Percentiles rank a stretch among this genome's conserved stretches.
These are phyloP conservation scores for Calonectria ilicicola DNA, from an alignment of 2,329 filamentous ascomycete species.

Conservation along the genomic window DNA sequence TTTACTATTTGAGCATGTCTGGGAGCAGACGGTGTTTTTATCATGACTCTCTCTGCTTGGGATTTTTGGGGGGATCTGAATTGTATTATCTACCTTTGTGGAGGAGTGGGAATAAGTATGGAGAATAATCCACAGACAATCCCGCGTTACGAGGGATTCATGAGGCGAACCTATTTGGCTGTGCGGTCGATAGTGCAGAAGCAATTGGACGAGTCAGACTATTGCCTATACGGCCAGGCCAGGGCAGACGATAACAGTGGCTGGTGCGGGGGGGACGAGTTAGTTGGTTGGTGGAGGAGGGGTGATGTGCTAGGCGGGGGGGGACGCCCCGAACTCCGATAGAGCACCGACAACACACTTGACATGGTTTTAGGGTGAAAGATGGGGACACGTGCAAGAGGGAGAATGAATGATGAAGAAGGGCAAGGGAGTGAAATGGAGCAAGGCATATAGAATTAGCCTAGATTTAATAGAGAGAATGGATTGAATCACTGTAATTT, in stretches of 20 bases:
- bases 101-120: not conserved
- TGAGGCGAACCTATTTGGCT: not conserved
- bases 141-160: not conserved
- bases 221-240: not conserved
- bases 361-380: not conserved
- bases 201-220: not conserved
- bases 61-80: not conserved
- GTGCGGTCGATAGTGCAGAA: not conserved
- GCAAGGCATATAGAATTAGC: not conserved
- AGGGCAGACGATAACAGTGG: too few species aligned
- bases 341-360: not conserved
- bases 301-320: not conserved
- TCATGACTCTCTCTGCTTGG: not conserved
- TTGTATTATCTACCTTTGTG: too few species aligned
- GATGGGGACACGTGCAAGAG: not conserved
- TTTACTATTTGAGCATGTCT: slow-evolving; percentile 26
- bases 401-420: not conserved
- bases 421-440: not conserved
- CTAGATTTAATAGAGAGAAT: too few species aligned
- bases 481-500: too few species aligned
- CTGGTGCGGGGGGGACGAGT: not conserved
- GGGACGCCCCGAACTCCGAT: slow-evolving; percentile 18
- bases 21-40: not conserved
- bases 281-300: not conserved
- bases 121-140: not conserved